A percentile compares a stretch with the other conserved stretches of the same genome.
phyloP scores from a whole-genome alignment of 345 rosid genomes.

The Firmiana major region DNA sequence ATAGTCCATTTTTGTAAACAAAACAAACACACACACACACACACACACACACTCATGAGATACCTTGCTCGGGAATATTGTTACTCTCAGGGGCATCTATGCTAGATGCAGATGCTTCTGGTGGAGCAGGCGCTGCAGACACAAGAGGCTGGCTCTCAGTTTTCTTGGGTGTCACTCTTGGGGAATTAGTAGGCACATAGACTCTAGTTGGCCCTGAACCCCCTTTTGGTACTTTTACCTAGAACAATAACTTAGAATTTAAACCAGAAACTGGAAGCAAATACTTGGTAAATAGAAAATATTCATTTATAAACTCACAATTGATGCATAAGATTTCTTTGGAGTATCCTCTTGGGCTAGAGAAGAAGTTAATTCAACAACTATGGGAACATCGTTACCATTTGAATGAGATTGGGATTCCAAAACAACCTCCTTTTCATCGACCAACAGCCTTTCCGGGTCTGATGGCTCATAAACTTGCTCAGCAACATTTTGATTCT shows the following conservation, averaged over 20 bases:
- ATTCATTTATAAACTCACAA: constrained; percentile 46
- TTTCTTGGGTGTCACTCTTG: constrained; percentile 26
- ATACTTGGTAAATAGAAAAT: not conserved
- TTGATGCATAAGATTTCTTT: constrained; percentile 70
- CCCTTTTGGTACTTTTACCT: constrained; percentile 65
- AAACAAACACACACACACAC: not conserved
- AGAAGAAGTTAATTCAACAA: constrained; percentile 34
- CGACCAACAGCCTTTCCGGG: constrained; percentile 18
- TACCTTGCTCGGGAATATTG: constrained; percentile 55
- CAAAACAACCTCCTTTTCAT: constrained; percentile 40
- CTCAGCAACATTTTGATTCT: constrained; percentile 33
- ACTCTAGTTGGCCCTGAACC: constrained; percentile 38
- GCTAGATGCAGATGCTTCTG: constrained; percentile 29
- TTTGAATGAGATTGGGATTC: constrained; percentile 33
- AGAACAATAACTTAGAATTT: constrained; percentile 7
- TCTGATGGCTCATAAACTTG: constrained; percentile 46
- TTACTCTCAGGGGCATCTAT: constrained; percentile 38
- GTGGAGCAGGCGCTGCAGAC: constrained; percentile 32
- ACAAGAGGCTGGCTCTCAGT: constrained; percentile 28
- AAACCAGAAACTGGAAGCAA: not conserved
- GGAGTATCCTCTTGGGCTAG: constrained; percentile 56
- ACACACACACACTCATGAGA: not conserved
- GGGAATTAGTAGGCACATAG: constrained; percentile 37
- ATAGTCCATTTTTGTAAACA: not conserved
- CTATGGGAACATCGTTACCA: constrained; percentile 29